These are phyloP conservation scores for Synchytrium microbalum DNA, from an alignment of 371 early-diverging fungal species.

Conservation along the genomic window DNA sequence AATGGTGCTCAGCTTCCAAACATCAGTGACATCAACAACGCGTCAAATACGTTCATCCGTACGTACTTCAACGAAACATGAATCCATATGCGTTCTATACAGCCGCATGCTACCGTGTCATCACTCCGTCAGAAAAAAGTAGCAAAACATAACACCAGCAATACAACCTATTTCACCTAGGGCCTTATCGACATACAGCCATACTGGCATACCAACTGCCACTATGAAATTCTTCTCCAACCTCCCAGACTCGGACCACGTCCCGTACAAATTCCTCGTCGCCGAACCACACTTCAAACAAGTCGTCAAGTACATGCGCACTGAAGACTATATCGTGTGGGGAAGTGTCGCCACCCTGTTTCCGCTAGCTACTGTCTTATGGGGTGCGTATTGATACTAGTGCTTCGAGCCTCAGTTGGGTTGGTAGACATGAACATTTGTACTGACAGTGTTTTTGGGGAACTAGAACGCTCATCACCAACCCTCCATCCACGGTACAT, in stretches of 20 bases:
- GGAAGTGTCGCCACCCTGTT: conserved; percentile 62
- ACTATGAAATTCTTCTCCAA: conserved; percentile 26
- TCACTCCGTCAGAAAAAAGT: no score
- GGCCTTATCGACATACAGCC: no score
- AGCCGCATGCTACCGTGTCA: no score
- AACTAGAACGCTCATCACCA: conserved; percentile 31
- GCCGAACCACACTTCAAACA: conserved; percentile 61
- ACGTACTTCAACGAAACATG: no score
- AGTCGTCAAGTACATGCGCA: conserved; percentile 83
- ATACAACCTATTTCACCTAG: no score
- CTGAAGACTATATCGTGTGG: conserved; percentile 66
- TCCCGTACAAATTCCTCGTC: conserved; percentile 34
- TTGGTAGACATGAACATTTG: not conserved
- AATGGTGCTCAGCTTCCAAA: no score
- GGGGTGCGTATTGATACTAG: conserved; percentile 50
- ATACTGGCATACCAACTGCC: no score
- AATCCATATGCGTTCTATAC: no score
- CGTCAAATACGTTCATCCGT: no score
- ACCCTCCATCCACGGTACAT: conserved; percentile 31
- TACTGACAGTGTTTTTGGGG: not conserved
- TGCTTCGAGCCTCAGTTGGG: not conserved
- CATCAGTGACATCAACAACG: no score
- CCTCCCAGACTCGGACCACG: conserved; percentile 35
- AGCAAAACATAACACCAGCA: no score
- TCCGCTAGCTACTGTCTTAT: conserved; percentile 61